Base-by-base conservation (phyloP, 1,284 basidiomycete genomes). In the Trametes sp. region DNA sequence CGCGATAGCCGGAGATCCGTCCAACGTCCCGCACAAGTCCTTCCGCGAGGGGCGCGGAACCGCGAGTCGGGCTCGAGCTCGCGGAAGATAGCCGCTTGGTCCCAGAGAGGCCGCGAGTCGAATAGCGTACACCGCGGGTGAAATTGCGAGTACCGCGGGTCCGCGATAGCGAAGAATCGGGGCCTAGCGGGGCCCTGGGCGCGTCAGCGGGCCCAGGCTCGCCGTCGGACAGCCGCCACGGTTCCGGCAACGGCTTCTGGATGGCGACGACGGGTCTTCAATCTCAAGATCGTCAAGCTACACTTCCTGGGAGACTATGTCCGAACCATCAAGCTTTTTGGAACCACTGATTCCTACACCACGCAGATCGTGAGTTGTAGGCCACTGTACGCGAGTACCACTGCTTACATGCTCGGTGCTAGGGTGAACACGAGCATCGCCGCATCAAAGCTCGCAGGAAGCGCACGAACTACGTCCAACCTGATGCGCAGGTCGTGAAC, bases 261-360 rank as follows among this genome's bases (percentile, higher is more conserved):
- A 14, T 44, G 62, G 13, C 41, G 61, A 0, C 42, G 50, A 13
- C 42, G 52, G 13, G 23, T 9, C 0, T 66, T 70, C 42, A 71
- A 59, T 45, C 35, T 72, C 23, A 44, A 54, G 7, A 67, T 63
- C 13, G 60, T 50, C 51, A 72, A 73, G 46, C n/a, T 64, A 0
- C 71, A 73, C 54, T 50, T 62, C 8, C 45, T 72, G 1, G 70
- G 67, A 0, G 59, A 73, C 46, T 70, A 68, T 46, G 49, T 59
- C 0, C 13, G 6, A 2, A 35, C 42, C 7, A 69, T 74, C 21
- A n/a, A 44, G 21, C 7, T 53, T 13, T 68, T 54, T 29, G 72
- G 73, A 0, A 68, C 71, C 7, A 69, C 69, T 0, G 72, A 74
- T 31, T 66, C 63, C 2, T 75, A 72, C 60, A 68, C 67, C 2